Evolutionary conservation across 2,329 filamentous ascomycete species (phyloP), one percentile per base, ranked within the genome.

Genomic region (Furcasterigmium sp.): DNA sequence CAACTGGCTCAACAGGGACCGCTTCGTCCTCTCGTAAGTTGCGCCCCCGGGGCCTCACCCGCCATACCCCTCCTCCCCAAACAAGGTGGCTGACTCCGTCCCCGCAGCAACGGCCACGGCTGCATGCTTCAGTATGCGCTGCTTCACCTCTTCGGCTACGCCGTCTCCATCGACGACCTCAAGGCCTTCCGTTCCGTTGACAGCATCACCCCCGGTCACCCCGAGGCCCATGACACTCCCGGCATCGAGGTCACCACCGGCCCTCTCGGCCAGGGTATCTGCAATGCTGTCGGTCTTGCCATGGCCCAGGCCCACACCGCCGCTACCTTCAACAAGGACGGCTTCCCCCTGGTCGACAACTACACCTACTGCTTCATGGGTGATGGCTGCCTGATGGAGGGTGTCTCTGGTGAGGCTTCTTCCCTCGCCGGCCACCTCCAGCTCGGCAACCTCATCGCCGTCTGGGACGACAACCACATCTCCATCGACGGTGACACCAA

Each of bases 71-170:
- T 28, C 13, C 9, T 20, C 17, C 28, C n/a, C 18, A 13, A n/a
- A 10, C 11, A 25, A 7, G 21, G 30, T n/a, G n/a, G 7, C 23
- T 50, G 38, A 41, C 37, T 7, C 14, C 18, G n/a, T 23, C 9
- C 14, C 20, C 13, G 9, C 58, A 96, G 91, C 50, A 98, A 98
- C 78, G 93, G 93, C 58, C 93, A 98, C 75, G 93, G 85, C 59
- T 98, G 93, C 82, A 95, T 98, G 91, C 88, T 98, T 49, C 93
- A 96, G 69, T 98, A 98, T 84, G 87, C 91, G 61, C 81, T 98
- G 56, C 86, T 98, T 60, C 93, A 98, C 77, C 79, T 98, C 45
- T 95, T 91, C 71, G 93, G 93, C 68, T 98, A 95, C 68, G 80
- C 73, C 51, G 59, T 98, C 56, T 80, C 80, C 61, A 76, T 98